A percentile compares a stretch with the other conserved stretches of the same genome.
Evolutionary conservation across 2,329 filamentous ascomycete genomes (phyloP).

Genomic region (Gliomastix tumulicola): DNA sequence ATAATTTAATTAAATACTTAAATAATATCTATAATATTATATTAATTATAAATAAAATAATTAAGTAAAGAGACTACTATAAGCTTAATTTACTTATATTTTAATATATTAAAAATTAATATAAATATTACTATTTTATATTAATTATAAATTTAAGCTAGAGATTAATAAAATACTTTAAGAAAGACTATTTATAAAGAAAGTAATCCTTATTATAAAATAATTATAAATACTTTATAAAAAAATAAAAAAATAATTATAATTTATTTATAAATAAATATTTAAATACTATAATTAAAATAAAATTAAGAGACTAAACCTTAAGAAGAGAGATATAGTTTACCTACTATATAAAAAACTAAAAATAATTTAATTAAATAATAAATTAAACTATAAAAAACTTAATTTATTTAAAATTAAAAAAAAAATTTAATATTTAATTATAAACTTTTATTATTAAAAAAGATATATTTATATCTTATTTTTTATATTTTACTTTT

Average conservation of each 20-base stretch:
- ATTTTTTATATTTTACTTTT: background rate
- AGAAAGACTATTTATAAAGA: slow-evolving; percentile 2
- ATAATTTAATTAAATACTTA: background rate
- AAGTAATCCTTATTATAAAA: slow-evolving; percentile 2
- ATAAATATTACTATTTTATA: too few relatives aligned
- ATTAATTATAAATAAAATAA: background rate
- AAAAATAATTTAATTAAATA: background rate
- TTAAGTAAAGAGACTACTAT: background rate
- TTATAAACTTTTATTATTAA: background rate
- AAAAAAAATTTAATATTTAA: background rate
- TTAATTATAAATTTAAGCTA: background rate
- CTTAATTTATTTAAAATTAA: background rate
- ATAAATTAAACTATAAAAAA: background rate
- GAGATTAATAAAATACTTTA: background rate
- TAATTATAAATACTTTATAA: too few relatives aligned
- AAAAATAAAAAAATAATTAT: slow-evolving; percentile 6
- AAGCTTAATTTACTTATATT: background rate
- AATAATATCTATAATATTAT: background rate
- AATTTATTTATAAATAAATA: slow-evolving; percentile 6
- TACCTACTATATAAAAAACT: slow-evolving; percentile 3
- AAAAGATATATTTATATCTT: background rate
- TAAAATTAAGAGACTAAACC: slow-evolving; percentile 8
- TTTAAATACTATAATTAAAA: slow-evolving; percentile 8
- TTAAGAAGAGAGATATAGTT: slow-evolving; percentile 8
- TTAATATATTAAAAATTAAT: too few relatives aligned